Evolutionary conservation across 2,329 filamentous ascomycete species (phyloP), one percentile per base, ranked within the genome.

Genomic region (Colletotrichum kahawae): DNA sequence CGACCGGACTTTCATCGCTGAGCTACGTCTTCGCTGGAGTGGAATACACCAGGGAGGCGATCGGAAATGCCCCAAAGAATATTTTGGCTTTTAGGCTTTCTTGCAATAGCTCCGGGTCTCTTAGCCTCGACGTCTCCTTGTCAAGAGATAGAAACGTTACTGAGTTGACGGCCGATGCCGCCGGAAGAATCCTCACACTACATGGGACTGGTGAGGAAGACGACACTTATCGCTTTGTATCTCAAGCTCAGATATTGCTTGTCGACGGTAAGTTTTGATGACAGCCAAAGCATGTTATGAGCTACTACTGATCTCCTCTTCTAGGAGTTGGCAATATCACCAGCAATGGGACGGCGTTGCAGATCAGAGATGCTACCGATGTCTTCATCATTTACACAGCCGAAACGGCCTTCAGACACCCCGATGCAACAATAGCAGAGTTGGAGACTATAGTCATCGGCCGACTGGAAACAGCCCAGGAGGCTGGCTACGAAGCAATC

Each of bases 51-150:
- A 62, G 79, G 13, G 79, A 80, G 56, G 72, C 69, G 36, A 51
- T 80, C 34, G 75, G 74, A 14, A 80, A 76, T 63, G 70, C 76
- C 48, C 79, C 79, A 21, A 74, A 78, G 31, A 74, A 78, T 48
- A 69, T 80, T 4, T 56, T 80, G 18, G 78, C 67, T 12, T 77
- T 79, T 31, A 76, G 74, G 10, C 18, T 79, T n/a, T 75, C 69
- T 12, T 77, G 77, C 4, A 77, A 69, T 56, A 67, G 77, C 48
- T 67, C 77, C 13, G 65, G 76, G 4, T 74, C 51, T 16, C 18
- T 62, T 9, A 48, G 60, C 36, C 34, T 69, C 4, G 29, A 69
- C 2, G 27, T 34, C n/a, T 27, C 56, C 8, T 7, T 69, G 9
- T 51, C 56, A 16, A 69, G 36, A 21, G 29, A 54, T 14, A 18